phyloP scores from a whole-genome alignment of 2,329 filamentous ascomycete species.

The Pseudogymnoascus sp. region DNA sequence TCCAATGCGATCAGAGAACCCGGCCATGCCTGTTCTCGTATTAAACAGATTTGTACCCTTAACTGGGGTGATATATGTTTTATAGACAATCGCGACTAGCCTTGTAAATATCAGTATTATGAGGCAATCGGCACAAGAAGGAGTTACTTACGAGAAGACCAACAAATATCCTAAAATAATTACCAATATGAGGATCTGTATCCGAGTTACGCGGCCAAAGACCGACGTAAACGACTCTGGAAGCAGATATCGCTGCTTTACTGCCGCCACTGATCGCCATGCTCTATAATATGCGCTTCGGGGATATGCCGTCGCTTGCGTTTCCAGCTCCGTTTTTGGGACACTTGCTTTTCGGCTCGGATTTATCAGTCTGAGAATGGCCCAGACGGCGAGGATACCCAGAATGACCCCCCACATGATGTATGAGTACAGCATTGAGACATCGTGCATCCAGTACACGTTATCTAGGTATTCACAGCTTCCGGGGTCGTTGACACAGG shows the following conservation, averaged over 20 bases:
- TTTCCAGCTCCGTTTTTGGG: slow-evolving; percentile 20
- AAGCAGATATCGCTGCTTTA: slow-evolving; percentile 42
- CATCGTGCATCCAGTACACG: slow-evolving; percentile 46
- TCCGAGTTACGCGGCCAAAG: slow-evolving; percentile 60
- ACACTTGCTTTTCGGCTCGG: slow-evolving; percentile 18
- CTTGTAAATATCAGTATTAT: slow-evolving; percentile 20
- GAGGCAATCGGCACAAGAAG: neutral
- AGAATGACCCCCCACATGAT: slow-evolving; percentile 50
- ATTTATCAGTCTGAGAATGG: slow-evolving; percentile 28
- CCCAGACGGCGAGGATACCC: slow-evolving; percentile 38
- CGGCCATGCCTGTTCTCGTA: slow-evolving; percentile 57
- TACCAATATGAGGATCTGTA: slow-evolving; percentile 57
- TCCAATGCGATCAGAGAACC: slow-evolving; percentile 62
- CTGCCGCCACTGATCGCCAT: slow-evolving; percentile 15
- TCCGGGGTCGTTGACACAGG: slow-evolving; percentile 50
- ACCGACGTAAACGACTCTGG: slow-evolving; percentile 49
- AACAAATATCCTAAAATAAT: slow-evolving; percentile 54
- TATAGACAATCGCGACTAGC: slow-evolving; percentile 59
- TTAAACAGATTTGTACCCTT: slow-evolving; percentile 50
- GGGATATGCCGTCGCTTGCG: slow-evolving; percentile 16
- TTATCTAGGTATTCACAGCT: slow-evolving; percentile 51
- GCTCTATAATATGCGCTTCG: slow-evolving; percentile 22
- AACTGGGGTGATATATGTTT: slow-evolving; percentile 63
- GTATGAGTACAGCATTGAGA: slow-evolving; percentile 47
- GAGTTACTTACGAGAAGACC: slow-evolving; percentile 48